phyloP scores from a whole-genome alignment of 768 basidiomycete genomes.

The Amanita pallidorosea region DNA sequence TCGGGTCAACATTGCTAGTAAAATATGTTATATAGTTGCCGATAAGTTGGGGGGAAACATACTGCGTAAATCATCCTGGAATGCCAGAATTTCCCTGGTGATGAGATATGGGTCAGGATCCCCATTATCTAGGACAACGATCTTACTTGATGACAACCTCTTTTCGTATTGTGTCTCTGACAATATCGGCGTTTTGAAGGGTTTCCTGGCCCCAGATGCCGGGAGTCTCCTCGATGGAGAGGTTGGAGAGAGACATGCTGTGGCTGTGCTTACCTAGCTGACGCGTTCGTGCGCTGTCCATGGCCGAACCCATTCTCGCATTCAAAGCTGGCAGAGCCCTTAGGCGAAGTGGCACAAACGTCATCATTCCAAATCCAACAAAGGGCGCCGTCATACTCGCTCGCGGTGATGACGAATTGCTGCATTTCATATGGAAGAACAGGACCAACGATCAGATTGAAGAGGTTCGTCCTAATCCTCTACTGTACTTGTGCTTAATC shows the following conservation, averaged over 20 bases:
- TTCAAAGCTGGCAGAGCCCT: conserved; percentile 73
- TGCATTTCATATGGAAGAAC: conserved; percentile 78
- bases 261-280: conserved; percentile 18
- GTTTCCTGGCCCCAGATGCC: conserved; percentile 40
- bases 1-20: conserved; percentile 51
- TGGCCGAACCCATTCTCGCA: conserved; percentile 35
- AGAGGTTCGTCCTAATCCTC: conserved; percentile 37
- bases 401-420: conserved; percentile 61
- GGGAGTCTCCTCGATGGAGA: conserved; percentile 27
- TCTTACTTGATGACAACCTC: conserved; percentile 68
- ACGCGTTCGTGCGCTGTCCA: conserved; percentile 12
- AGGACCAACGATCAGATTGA: conserved; percentile 46
- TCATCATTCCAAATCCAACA: conserved; percentile 52
- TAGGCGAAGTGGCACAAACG: conserved; percentile 53
- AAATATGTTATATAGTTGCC: not conserved
- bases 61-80: conserved; percentile 74
- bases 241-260: conserved; percentile 35
- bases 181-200: conserved; percentile 44
- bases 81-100: conserved; percentile 60
- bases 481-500: not conserved
- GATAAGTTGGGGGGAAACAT: conserved; percentile 12
- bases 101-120: not conserved
- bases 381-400: conserved; percentile 68
- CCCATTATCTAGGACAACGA: not conserved
- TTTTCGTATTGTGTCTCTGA: conserved; percentile 69